Conservation (phyloP, 1,284 basidiomycete species). For the Cryptococcus maquisensis region DNA sequence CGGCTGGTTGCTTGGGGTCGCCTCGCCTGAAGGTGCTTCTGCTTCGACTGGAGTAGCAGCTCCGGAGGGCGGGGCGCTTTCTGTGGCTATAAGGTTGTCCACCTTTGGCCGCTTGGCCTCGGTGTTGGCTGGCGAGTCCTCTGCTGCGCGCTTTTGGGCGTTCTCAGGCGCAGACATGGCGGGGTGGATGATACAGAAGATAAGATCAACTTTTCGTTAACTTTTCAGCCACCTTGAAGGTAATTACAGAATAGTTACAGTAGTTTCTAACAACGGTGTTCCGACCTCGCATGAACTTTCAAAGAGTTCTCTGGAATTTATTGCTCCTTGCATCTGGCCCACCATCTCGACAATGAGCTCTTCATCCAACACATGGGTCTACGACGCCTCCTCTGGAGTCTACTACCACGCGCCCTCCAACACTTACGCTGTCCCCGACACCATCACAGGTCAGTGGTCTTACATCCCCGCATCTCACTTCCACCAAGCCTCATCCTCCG, state of each 20-base stretch:
- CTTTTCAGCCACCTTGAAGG: no score
- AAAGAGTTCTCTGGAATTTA: no score
- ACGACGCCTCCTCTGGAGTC: constrained; percentile 6
- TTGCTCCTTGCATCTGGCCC: background rate
- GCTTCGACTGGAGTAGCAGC: background rate
- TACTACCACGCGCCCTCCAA: constrained; percentile 15
- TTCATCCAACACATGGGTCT: constrained; percentile 14
- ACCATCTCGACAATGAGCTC: background rate
- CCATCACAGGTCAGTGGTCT: constrained; percentile 13
- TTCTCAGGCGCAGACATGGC: background rate
- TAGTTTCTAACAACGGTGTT: no score
- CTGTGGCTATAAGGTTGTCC: background rate
- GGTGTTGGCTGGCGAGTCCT: background rate
- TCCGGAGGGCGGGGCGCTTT: background rate
- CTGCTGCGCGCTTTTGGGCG: background rate
- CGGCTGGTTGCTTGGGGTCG: background rate
- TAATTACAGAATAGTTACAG: no score
- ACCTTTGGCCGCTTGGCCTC: background rate
- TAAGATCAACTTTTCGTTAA: background rate
- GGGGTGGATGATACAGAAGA: background rate
- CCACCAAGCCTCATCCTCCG: constrained; percentile 3
- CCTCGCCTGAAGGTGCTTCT: background rate
- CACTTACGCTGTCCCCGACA: constrained; percentile 15
- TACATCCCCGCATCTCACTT: constrained; percentile 16
- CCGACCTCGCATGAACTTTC: no score